phyloP scores from a whole-genome alignment of 257 asterid genomes.

The Ocimum tenuiflorum region DNA sequence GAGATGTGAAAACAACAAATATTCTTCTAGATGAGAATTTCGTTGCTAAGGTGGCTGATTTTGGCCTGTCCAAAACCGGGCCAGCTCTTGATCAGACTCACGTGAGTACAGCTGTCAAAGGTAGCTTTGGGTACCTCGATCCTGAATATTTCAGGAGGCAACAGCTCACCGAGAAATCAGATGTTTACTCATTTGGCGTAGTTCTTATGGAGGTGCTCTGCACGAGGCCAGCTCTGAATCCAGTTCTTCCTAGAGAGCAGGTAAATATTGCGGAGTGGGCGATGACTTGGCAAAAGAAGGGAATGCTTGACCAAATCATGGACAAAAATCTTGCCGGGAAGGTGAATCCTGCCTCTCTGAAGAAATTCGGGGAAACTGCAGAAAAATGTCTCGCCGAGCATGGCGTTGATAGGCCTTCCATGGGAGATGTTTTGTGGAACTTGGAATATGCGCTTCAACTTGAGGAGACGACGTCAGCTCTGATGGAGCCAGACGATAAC shows the following conservation, averaged over 20 bases:
- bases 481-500: constrained; percentile 56
- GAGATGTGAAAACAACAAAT: constrained; percentile 75
- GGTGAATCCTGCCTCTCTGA: constrained; percentile 55
- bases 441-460: constrained; percentile 74
- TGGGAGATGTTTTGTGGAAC: constrained; percentile 83
- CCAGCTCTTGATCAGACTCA: constrained; percentile 79
- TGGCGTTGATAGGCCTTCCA: constrained; percentile 71
- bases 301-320: constrained; percentile 64
- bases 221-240: constrained; percentile 68
- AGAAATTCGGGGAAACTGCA: constrained; percentile 74
- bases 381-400: constrained; percentile 69
- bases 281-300: constrained; percentile 76
- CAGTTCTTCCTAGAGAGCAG: constrained; percentile 71
- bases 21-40: constrained; percentile 63
- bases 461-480: constrained; percentile 63
- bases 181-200: constrained; percentile 74
- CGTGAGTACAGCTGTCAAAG: constrained; percentile 79
- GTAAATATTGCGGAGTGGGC: constrained; percentile 86
- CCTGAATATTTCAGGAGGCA: constrained; percentile 79
- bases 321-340: constrained; percentile 57
- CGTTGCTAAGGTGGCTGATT: constrained; percentile 74
- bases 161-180: constrained; percentile 76
- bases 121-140: constrained; percentile 77
- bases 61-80: constrained; percentile 71
- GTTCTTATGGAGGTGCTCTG: constrained; percentile 75